These are phyloP conservation scores for Vigna nakashimae DNA, from an alignment of 306 rosid species.

Conservation along the genomic window DNA sequence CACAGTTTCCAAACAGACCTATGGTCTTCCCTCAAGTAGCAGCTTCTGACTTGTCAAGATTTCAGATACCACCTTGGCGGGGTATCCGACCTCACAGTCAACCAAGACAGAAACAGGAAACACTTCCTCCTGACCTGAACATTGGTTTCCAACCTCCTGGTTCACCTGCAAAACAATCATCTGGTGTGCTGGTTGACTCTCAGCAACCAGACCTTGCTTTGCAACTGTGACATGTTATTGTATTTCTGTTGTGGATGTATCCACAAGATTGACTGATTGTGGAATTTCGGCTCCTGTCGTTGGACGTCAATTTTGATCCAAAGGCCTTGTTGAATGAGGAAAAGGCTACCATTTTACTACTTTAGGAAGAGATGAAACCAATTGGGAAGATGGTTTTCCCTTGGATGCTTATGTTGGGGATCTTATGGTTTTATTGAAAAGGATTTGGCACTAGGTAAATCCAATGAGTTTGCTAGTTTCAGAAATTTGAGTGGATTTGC, in stretches of 20 bases:
- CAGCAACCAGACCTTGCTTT: slow-evolving; percentile 99
- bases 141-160: slow-evolving; percentile 94
- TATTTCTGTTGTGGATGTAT: slow-evolving; percentile 53
- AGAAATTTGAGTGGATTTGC: slow-evolving; percentile 35
- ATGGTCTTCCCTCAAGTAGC: slow-evolving; percentile 76
- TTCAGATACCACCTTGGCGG: slow-evolving; percentile 79
- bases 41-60: slow-evolving; percentile 77
- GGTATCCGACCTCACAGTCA: slow-evolving; percentile 67
- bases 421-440: slow-evolving; percentile 40
- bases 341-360: slow-evolving; percentile 43
- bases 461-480: slow-evolving; percentile 43
- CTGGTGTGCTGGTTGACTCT: slow-evolving; percentile 83
- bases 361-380: slow-evolving; percentile 40
- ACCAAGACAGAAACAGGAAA: slow-evolving; percentile 78
- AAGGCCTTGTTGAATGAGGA: slow-evolving; percentile 35
- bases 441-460: slow-evolving; percentile 40
- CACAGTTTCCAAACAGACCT: slow-evolving; percentile 72
- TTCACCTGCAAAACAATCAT: slow-evolving; percentile 89
- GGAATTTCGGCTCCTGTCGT: slow-evolving; percentile 42
- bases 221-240: slow-evolving; percentile 75
- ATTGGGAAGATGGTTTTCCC: slow-evolving; percentile 38
- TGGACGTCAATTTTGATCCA: slow-evolving; percentile 45
- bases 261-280: slow-evolving; percentile 39
- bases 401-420: slow-evolving; percentile 41
- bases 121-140: slow-evolving; percentile 98